Evolutionary conservation across 352 stramenopile genomes (phyloP).

Genomic region (Phytopythium boreale): DNA sequence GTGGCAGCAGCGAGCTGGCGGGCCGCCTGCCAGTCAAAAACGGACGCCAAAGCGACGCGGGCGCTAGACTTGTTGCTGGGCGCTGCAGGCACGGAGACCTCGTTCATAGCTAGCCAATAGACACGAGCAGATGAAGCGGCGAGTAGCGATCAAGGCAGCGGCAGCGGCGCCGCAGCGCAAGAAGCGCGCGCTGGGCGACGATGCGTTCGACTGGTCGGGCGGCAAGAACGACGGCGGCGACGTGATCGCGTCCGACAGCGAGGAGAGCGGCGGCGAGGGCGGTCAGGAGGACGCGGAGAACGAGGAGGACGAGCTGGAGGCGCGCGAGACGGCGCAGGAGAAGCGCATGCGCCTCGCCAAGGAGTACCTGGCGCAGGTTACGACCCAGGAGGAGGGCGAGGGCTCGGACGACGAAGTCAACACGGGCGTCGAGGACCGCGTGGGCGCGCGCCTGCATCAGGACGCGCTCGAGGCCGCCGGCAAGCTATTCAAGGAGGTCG

Average conservation of each 20-base stretch:
- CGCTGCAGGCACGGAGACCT: not conserved
- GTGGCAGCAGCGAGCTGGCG: not conserved
- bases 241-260: slow-evolving; percentile 73
- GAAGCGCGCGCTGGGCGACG: slow-evolving; percentile 71
- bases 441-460: slow-evolving; percentile 77
- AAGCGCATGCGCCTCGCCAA: slow-evolving; percentile 88
- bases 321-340: slow-evolving; percentile 84
- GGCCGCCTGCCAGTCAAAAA: slow-evolving; percentile 25
- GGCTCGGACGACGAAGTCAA: slow-evolving; percentile 38
- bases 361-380: slow-evolving; percentile 86
- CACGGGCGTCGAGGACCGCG: slow-evolving; percentile 59
- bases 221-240: slow-evolving; percentile 40
- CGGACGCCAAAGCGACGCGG: slow-evolving; percentile 1
- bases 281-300: slow-evolving; percentile 21
- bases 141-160: slow-evolving; percentile 7
- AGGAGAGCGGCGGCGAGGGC: slow-evolving; percentile 21
- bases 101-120: no score
- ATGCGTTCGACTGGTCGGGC: slow-evolving; percentile 84
- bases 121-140: slow-evolving; percentile 43
- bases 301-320: slow-evolving; percentile 57
- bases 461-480: slow-evolving; percentile 84
- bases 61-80: no score
- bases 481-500: slow-evolving; percentile 87
- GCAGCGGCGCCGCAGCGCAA: slow-evolving; percentile 35
- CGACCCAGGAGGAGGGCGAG: slow-evolving; percentile 60